phyloP scores from a whole-genome alignment of 148 eudicot species.

The Fagopyrum homotropicum region DNA sequence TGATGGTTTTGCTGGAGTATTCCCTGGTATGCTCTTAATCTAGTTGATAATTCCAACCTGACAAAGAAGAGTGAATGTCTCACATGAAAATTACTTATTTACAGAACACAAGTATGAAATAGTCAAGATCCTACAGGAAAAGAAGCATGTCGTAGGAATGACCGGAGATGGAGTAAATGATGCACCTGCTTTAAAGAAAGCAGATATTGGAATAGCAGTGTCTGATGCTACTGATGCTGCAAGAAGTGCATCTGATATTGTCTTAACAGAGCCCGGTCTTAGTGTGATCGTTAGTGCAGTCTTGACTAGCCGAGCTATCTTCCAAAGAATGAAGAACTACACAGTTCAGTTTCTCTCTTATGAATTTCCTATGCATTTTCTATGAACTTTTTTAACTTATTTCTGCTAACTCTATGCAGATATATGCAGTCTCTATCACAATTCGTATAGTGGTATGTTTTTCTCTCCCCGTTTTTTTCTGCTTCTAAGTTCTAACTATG shows the following conservation, averaged over 20 bases:
- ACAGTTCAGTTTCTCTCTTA: conserved; percentile 29
- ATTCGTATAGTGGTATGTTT: conserved; percentile 65
- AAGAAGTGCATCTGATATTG: conserved; percentile 63
- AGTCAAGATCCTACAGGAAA: conserved; percentile 58
- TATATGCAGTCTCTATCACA: conserved; percentile 65
- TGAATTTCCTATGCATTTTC: conserved; percentile 12
- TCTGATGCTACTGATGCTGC: conserved; percentile 77
- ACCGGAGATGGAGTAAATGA: conserved; percentile 76
- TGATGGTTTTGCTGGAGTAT: conserved; percentile 69
- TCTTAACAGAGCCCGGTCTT: conserved; percentile 60
- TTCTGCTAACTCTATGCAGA: conserved; percentile 27
- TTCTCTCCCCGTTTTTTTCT: not conserved
- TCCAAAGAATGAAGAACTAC: conserved; percentile 69
- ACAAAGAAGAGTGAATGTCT: too few relatives aligned
- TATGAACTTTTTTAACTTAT: not conserved
- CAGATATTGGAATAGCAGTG: conserved; percentile 76
- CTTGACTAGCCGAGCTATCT: conserved; percentile 64
- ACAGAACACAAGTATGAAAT: conserved; percentile 66
- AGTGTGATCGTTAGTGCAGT: conserved; percentile 60
- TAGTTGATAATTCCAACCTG: too few relatives aligned
- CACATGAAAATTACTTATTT: too few relatives aligned
- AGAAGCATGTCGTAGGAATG: conserved; percentile 64
- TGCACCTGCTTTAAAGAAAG: conserved; percentile 72
- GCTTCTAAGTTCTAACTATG: not conserved
- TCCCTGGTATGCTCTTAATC: conserved; percentile 36